phyloP scores from a whole-genome alignment of 768 basidiomycete species.

The Mrakia gelida region DNA sequence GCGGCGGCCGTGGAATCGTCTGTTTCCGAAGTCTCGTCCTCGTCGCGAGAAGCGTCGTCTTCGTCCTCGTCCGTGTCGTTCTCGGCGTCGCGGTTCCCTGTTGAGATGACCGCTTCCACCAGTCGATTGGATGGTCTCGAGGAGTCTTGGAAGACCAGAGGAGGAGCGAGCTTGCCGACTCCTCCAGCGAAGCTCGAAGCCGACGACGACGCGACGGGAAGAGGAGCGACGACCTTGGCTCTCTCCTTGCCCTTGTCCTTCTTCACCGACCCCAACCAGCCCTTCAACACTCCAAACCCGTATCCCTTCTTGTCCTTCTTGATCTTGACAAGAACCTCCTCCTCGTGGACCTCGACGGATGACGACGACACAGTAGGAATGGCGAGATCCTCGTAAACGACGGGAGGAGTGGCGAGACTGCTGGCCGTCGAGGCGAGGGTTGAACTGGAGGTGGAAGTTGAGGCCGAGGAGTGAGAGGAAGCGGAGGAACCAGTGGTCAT shows the following conservation, averaged over 20 bases:
- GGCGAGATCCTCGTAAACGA: background rate
- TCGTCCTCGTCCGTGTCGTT: conserved; percentile 7
- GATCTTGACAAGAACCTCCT: background rate
- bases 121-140: background rate
- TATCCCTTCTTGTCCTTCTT: conserved; percentile 15
- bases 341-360: background rate
- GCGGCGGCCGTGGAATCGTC: background rate
- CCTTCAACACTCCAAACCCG: conserved; percentile 16
- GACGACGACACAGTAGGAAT: background rate
- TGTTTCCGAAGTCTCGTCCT: background rate
- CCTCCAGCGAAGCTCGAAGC: too few relatives aligned
- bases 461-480: background rate
- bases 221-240: background rate
- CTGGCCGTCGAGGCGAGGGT: background rate
- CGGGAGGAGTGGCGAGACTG: background rate
- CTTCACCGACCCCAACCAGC: background rate
- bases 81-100: background rate
- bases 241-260: conserved; percentile 1
- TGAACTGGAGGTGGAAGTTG: background rate
- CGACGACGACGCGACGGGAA: background rate
- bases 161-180: background rate
- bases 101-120: background rate
- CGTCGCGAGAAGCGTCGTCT: background rate
- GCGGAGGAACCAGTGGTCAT: background rate
- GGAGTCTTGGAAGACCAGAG: background rate